phyloP scores from a whole-genome alignment of 202 grass and related monocot genomes.

The Carex arenaria region DNA sequence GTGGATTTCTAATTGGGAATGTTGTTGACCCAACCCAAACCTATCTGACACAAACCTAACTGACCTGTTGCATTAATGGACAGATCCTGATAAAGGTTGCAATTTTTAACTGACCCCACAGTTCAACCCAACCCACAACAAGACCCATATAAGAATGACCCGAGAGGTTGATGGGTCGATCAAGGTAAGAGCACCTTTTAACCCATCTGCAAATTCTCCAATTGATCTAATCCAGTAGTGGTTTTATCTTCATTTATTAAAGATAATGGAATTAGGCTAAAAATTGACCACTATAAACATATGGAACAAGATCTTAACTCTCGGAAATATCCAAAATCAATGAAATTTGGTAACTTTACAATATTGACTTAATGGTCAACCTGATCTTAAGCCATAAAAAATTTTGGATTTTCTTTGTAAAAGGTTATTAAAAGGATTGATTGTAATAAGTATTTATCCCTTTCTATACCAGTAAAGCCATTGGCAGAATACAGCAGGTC shows the following conservation, averaged over 20 bases:
- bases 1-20: not conserved
- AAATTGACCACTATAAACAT: not conserved
- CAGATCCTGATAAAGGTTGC: not conserved
- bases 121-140: not conserved
- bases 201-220: not conserved
- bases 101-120: not conserved
- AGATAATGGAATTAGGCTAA: not conserved
- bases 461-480: not conserved
- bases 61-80: not conserved
- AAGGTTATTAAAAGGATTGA: not conserved
- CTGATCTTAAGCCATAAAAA: not conserved
- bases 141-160: not conserved
- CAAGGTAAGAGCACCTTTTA: not conserved
- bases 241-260: not conserved
- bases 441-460: not conserved
- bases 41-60: not conserved
- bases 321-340: not conserved
- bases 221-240: not conserved
- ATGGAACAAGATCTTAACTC: not conserved
- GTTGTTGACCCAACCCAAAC: not conserved
- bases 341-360: not conserved
- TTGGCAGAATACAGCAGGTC: not conserved
- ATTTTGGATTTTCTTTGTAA: not conserved
- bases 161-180: not conserved
- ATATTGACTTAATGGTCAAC: not conserved